These are phyloP conservation scores for Skeletonema marinoi DNA, from an alignment of 108 stramenopile genomes.

Conservation along the genomic window DNA sequence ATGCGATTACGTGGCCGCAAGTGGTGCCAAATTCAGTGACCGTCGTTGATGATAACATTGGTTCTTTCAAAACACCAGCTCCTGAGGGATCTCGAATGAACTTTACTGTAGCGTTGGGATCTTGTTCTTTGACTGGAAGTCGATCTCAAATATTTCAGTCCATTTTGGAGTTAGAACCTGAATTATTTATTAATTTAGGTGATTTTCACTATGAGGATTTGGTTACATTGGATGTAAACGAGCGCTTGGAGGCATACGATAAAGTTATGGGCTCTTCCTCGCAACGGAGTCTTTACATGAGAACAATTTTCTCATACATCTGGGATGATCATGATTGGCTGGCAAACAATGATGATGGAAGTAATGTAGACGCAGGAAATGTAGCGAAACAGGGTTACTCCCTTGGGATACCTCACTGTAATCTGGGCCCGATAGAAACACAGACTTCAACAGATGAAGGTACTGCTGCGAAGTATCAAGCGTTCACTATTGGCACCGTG, in stretches of 20 bases:
- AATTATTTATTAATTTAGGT: constrained; percentile 56
- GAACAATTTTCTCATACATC: constrained; percentile 52
- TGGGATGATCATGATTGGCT: constrained; percentile 74
- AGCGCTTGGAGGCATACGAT: constrained; percentile 49
- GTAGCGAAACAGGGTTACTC: constrained; percentile 41
- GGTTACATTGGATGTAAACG: constrained; percentile 33
- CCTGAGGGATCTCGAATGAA: constrained; percentile 43
- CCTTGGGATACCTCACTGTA: constrained; percentile 51
- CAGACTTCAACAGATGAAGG: constrained; percentile 9
- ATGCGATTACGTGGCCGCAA: constrained; percentile 41
- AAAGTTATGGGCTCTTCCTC: constrained; percentile 54
- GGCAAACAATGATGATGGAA: constrained; percentile 47
- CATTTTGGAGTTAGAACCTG: constrained; percentile 44
- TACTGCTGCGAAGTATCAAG: constrained; percentile 51
- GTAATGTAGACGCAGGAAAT: constrained; percentile 18
- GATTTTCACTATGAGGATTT: constrained; percentile 68
- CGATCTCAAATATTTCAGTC: constrained; percentile 27
- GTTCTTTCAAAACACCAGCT: constrained; percentile 45
- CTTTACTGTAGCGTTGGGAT: constrained; percentile 55
- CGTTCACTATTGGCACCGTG: constrained; percentile 65
- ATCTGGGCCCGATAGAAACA: constrained; percentile 21
- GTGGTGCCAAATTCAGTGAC: constrained; percentile 33
- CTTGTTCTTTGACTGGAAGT: constrained; percentile 55
- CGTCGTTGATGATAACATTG: constrained; percentile 25
- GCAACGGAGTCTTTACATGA: constrained; percentile 45